phyloP scores from a whole-genome alignment of 2,329 filamentous ascomycete species.

The Alternaria panax region DNA sequence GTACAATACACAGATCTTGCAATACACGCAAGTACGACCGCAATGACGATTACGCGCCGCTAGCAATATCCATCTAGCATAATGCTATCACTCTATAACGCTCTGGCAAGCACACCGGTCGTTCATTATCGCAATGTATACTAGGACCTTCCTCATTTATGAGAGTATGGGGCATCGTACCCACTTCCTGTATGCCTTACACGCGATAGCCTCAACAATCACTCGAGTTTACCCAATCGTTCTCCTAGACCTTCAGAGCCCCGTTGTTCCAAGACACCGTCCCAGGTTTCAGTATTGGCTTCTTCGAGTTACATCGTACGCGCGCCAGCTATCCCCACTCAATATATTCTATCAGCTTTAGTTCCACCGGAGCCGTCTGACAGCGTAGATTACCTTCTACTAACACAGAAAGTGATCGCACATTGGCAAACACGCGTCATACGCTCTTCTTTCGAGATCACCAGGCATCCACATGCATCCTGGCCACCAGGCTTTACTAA shows the following conservation, averaged over 20 bases:
- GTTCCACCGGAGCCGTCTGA: slow-evolving; percentile 12
- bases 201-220: slow-evolving; percentile 9
- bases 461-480: slow-evolving; percentile 5
- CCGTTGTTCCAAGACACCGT: slow-evolving; percentile 1
- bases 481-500: slow-evolving; percentile 10
- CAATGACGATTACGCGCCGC: slow-evolving; percentile 25
- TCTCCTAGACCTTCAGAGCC: neutral
- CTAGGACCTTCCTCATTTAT: slow-evolving; percentile 29
- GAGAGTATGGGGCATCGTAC: slow-evolving; percentile 10
- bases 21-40: slow-evolving; percentile 25
- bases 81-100: slow-evolving; percentile 20
- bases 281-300: neutral
- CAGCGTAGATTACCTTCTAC: neutral
- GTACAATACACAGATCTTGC: slow-evolving; percentile 31
- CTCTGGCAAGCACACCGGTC: slow-evolving; percentile 18
- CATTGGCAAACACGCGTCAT: slow-evolving; percentile 2
- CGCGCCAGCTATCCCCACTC: slow-evolving; percentile 4
- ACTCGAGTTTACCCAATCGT: neutral
- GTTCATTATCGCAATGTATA: slow-evolving; percentile 15
- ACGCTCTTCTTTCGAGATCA: neutral
- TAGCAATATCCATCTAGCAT: slow-evolving; percentile 25
- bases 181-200: slow-evolving; percentile 18
- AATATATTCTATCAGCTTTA: slow-evolving; percentile 9
- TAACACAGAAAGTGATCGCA: slow-evolving; percentile 6
- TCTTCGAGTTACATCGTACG: slow-evolving; percentile 2